A percentile compares a stretch with the other conserved stretches of the same genome.
Conservation (phyloP, 228 moss, liverwort and hornwort genomes). For the Sphagnum fallax region DNA sequence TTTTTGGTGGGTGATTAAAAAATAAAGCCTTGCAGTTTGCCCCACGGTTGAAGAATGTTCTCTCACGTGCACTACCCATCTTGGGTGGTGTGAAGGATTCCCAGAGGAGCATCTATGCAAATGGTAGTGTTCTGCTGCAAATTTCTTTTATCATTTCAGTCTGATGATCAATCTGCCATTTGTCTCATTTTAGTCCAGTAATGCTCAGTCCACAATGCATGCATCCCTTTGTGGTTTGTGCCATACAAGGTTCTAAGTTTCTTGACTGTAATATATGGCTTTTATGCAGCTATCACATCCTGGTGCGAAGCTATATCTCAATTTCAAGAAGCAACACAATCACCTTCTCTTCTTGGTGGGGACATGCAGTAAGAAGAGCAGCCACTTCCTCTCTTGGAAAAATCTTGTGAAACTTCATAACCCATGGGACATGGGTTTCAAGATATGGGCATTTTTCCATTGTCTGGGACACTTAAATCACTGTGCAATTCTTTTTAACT, state of each 20-base stretch:
- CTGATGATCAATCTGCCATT: too few relatives aligned
- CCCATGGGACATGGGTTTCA: too few relatives aligned
- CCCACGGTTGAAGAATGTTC: constrained; percentile 87
- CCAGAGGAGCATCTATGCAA: constrained; percentile 80
- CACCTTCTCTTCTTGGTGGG: constrained; percentile 45
- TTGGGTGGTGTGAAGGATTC: constrained; percentile 86
- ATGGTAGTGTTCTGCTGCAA: constrained; percentile 31
- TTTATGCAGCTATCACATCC: constrained; percentile 71
- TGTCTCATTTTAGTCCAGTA: too few relatives aligned
- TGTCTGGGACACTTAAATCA: too few relatives aligned
- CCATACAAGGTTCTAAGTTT: too few relatives aligned
- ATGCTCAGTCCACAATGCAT: too few relatives aligned
- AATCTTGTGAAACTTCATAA: too few relatives aligned
- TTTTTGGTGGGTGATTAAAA: constrained; percentile 17
- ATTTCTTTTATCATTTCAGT: background rate
- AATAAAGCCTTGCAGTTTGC: constrained; percentile 93
- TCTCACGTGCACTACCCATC: constrained; percentile 83
- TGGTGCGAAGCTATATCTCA: constrained; percentile 94
- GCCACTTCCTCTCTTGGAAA: background rate
- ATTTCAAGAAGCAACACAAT: constrained; percentile 65
- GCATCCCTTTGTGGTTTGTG: too few relatives aligned
- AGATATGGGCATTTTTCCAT: too few relatives aligned
- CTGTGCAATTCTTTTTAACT: too few relatives aligned
- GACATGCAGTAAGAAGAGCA: constrained; percentile 77
- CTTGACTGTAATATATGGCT: background rate